phyloP scores from a whole-genome alignment of 2,329 filamentous ascomycete species.

The Apiospora malaysiana region DNA sequence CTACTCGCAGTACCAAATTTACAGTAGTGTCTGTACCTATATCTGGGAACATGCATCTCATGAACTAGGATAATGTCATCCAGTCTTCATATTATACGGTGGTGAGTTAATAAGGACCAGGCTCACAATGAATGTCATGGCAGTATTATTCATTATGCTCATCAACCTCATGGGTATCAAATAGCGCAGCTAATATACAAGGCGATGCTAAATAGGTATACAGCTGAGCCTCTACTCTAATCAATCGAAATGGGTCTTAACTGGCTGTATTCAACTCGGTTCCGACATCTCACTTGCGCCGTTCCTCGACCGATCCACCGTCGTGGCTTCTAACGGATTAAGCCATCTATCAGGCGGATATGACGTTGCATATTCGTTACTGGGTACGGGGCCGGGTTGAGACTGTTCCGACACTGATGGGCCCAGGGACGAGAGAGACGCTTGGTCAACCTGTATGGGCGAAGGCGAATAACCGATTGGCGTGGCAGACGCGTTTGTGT shows the following conservation, averaged over 20 bases:
- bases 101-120: not conserved
- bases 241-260: not conserved
- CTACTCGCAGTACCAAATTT: no score
- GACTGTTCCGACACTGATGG: not conserved
- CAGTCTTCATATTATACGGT: not conserved
- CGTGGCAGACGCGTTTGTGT: not conserved
- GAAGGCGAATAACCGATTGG: not conserved
- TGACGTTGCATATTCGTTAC: not conserved
- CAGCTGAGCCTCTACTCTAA: not conserved
- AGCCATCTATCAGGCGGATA: not conserved
- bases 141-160: conserved; percentile 12
- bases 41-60: no score
- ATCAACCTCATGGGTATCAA: conserved; percentile 12
- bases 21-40: no score
- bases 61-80: not conserved
- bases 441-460: not conserved
- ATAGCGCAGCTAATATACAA: conserved; percentile 15
- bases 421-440: not conserved
- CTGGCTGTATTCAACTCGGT: not conserved
- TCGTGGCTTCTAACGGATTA: not conserved
- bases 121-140: not conserved
- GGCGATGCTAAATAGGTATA: conserved; percentile 4
- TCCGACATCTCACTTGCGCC: not conserved
- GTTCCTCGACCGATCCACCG: not conserved
- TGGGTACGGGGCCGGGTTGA: not conserved